Conservation (phyloP, 1,284 basidiomycete genomes). For the Austroboletus novae-zelandiae region DNA sequence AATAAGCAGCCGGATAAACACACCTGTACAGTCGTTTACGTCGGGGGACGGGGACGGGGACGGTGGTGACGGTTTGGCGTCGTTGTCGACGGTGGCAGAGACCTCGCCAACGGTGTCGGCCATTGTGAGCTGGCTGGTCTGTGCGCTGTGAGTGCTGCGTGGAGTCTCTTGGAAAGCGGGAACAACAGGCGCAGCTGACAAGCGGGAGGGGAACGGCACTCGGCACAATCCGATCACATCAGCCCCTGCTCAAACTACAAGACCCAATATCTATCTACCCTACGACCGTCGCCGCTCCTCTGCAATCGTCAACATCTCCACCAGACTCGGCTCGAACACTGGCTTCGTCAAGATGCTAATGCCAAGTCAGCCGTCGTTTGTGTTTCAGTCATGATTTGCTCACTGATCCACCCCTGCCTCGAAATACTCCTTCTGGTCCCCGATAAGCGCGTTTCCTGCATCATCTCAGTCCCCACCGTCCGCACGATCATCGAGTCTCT, state of each 20-base stretch:
- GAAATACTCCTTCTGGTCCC: constrained; percentile 73
- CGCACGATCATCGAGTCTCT: constrained; percentile 20
- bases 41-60: constrained; percentile 33
- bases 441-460: constrained; percentile 61
- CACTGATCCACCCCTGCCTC: constrained; percentile 77
- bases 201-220: constrained; percentile 28
- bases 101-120: constrained; percentile 23
- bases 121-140: constrained; percentile 33
- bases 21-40: constrained; percentile 29
- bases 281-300: constrained; percentile 41
- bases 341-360: constrained; percentile 66
- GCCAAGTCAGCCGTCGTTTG: constrained; percentile 10
- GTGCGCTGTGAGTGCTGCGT: constrained; percentile 28
- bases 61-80: constrained; percentile 23
- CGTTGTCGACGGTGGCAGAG: constrained; percentile 8
- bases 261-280: background rate
- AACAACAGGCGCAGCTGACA: constrained; percentile 35
- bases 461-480: constrained; percentile 20
- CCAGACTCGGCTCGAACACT: constrained; percentile 58
- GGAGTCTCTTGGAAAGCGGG: constrained; percentile 24
- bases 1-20: constrained; percentile 25
- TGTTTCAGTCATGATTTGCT: constrained; percentile 24
- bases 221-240: constrained; percentile 34
- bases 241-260: background rate
- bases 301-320: constrained; percentile 52